phyloP scores from a whole-genome alignment of 78 protist species.

The Chrysochromulina tobinii region DNA sequence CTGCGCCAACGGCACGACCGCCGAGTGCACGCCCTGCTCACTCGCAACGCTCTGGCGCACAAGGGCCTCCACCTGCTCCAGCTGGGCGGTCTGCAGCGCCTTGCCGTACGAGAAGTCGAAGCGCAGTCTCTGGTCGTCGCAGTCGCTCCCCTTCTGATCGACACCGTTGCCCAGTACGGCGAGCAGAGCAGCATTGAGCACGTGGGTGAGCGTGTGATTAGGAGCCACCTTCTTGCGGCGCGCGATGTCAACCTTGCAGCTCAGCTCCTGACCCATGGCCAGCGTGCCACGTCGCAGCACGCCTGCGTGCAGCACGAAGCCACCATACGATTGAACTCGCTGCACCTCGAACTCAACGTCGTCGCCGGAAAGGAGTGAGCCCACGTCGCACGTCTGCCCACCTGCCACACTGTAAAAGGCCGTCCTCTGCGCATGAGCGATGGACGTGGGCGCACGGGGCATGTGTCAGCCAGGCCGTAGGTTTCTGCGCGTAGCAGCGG shows the following conservation, averaged over 20 bases:
- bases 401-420: constrained; percentile 93
- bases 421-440: constrained; percentile 49
- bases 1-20: constrained; percentile 57
- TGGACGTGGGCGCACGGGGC: no score
- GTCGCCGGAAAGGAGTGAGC: constrained; percentile 46
- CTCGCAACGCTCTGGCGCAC: neutral
- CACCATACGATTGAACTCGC: constrained; percentile 78
- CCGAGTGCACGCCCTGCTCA: constrained; percentile 57
- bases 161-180: constrained; percentile 69
- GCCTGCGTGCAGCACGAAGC: constrained; percentile 91
- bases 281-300: constrained; percentile 57
- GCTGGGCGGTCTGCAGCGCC: constrained; percentile 58
- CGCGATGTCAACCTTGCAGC: constrained; percentile 64
- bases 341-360: constrained; percentile 50
- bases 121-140: constrained; percentile 72
- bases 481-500: no score
- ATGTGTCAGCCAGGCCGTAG: no score
- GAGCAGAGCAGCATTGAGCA: constrained; percentile 88
- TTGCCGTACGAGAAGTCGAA: constrained; percentile 83
- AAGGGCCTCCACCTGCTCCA: constrained; percentile 55
- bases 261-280: constrained; percentile 67
- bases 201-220: constrained; percentile 96
- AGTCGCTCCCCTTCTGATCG: constrained; percentile 92
- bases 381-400: constrained; percentile 93
- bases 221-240: constrained; percentile 72